phyloP scores from a whole-genome alignment of 2,329 filamentous ascomycete species.

The Penicillium oxalicum region DNA sequence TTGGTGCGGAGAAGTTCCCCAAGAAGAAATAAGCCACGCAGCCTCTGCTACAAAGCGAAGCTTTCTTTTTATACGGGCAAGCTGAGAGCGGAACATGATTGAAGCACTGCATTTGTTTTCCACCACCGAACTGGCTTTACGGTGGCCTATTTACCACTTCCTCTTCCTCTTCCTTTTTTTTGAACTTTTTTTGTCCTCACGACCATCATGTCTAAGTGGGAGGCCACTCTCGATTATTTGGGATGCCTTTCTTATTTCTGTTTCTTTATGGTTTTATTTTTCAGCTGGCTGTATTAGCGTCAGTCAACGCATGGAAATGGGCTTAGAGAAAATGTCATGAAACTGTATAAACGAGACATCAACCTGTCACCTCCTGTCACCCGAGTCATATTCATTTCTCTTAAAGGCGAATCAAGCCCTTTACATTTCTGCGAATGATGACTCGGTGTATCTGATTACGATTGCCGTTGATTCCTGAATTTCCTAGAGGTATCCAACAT shows the following conservation, averaged over 20 bases:
- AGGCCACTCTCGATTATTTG: constrained; percentile 8
- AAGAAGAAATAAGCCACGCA: constrained; percentile 57
- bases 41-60: constrained; percentile 23
- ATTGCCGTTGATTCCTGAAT: no score
- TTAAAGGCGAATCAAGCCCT: background rate
- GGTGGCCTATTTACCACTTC: background rate
- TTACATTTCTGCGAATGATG: background rate
- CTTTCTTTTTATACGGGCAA: constrained; percentile 21
- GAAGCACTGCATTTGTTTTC: constrained; percentile 7
- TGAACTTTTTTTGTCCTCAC: constrained; percentile 17
- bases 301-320: constrained; percentile 26
- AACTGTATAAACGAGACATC: constrained; percentile 24
- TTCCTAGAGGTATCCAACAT: no score
- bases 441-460: no score
- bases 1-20: constrained; percentile 75
- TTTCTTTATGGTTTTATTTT: constrained; percentile 17
- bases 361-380: constrained; percentile 3
- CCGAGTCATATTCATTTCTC: background rate
- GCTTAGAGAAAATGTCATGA: constrained; percentile 16
- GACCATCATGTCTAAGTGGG: constrained; percentile 19
- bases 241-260: constrained; percentile 13
- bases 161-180: background rate
- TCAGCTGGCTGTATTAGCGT: constrained; percentile 31
- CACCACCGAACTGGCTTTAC: no score
- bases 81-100: constrained; percentile 7